These are phyloP conservation scores for Crithidia bombi DNA, from an alignment of 208 protist species.

Conservation along the genomic window DNA sequence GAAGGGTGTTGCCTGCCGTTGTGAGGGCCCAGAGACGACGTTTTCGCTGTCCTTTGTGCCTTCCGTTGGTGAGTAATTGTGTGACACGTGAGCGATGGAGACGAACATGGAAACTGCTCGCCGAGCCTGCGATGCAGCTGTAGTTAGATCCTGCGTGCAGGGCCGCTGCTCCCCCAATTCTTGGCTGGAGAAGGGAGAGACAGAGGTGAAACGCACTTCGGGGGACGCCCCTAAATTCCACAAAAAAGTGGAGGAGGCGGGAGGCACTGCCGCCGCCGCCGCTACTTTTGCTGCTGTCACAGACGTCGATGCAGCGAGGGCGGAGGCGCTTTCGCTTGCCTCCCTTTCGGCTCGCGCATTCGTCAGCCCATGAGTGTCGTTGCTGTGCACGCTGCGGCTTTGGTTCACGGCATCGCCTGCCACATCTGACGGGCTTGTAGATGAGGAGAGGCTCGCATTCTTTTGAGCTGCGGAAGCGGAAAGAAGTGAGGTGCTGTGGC, in stretches of 20 bases:
- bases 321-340: not conserved
- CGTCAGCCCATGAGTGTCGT: conserved; percentile 5
- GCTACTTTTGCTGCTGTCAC: not conserved
- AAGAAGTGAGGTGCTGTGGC: not conserved
- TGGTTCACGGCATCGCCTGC: not conserved
- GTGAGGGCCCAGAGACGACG: too few species aligned
- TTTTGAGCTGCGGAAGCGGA: not conserved
- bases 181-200: not conserved
- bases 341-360: not conserved
- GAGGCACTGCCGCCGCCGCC: not conserved
- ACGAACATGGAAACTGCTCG: too few species aligned
- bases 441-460: not conserved
- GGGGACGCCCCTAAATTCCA: not conserved
- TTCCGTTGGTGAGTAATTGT: too few species aligned
- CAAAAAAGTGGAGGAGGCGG: not conserved
- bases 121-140: too few species aligned
- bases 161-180: not conserved
- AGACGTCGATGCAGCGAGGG: not conserved
- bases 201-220: not conserved
- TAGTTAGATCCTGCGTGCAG: too few species aligned
- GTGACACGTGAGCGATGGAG: too few species aligned
- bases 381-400: not conserved
- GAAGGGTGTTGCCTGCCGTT: too few species aligned
- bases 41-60: too few species aligned
- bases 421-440: not conserved